Evolutionary conservation across 1,139 yeast species (phyloP).

Genomic region (Sugiyamaella neomexicana): DNA sequence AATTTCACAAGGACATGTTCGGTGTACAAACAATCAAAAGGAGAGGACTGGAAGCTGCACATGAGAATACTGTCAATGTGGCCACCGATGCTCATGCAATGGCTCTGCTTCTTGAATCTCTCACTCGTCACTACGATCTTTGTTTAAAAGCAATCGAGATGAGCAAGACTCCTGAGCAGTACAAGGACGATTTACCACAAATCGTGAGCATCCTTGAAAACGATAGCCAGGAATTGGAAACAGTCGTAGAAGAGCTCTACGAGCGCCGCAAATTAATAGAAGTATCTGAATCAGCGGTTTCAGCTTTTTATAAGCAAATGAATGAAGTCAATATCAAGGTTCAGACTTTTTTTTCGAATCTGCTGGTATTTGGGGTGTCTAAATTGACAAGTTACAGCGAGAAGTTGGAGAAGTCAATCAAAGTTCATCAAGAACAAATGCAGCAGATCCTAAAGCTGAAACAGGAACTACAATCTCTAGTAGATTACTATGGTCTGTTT

Average conservation of each 20-base stretch:
- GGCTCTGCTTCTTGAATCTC: constrained; percentile 65
- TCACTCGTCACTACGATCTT: constrained; percentile 82
- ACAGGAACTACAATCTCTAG: constrained; percentile 39
- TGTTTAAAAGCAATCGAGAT: constrained; percentile 47
- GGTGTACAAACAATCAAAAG: constrained; percentile 22
- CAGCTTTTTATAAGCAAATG: constrained; percentile 28
- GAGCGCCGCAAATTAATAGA: constrained; percentile 35
- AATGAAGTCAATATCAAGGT: constrained; percentile 25
- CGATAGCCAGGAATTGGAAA: constrained; percentile 45
- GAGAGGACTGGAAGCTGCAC: constrained; percentile 31
- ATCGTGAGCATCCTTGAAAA: constrained; percentile 39
- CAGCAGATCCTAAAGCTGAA: constrained; percentile 36
- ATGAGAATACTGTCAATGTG: constrained; percentile 32
- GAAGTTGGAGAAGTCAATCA: constrained; percentile 23
- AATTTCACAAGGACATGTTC: constrained; percentile 27
- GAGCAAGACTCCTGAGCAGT: constrained; percentile 22
- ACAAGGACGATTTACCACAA: constrained; percentile 31
- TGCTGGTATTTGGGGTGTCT: constrained; percentile 32
- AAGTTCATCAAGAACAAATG: constrained; percentile 24
- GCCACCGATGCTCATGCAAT: constrained; percentile 62
- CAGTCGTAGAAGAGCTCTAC: constrained; percentile 39
- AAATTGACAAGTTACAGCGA: constrained; percentile 27
- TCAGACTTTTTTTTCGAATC: constrained; percentile 26
- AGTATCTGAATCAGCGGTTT: constrained; percentile 28
- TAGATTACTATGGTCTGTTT: constrained; percentile 52